These are phyloP conservation scores for Naumovozyma castellii DNA, from an alignment of 805 yeast species.

Conservation along the genomic window DNA sequence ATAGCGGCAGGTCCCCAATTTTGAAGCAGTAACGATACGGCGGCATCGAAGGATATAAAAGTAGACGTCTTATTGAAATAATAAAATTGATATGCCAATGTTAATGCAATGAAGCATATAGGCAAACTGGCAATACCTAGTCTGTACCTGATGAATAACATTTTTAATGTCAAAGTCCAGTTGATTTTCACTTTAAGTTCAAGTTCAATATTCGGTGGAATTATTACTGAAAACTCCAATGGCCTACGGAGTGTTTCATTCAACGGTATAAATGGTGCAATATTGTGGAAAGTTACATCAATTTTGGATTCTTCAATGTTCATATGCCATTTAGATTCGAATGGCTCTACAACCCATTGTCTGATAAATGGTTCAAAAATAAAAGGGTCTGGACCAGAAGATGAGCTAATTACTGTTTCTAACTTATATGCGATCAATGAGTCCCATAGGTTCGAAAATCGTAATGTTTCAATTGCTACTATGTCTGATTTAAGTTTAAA, in stretches of 20 bases:
- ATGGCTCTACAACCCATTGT: slow-evolving; percentile 55
- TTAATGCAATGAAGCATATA: slow-evolving; percentile 44
- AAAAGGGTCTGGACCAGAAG: slow-evolving; percentile 1
- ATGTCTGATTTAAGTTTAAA: neutral
- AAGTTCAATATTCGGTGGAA: slow-evolving; percentile 16
- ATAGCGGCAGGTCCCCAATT: slow-evolving; percentile 21
- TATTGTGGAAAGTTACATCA: slow-evolving; percentile 44
- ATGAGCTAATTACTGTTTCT: slow-evolving; percentile 5
- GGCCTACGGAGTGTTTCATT: slow-evolving; percentile 14
- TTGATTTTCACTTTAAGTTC: slow-evolving; percentile 14
- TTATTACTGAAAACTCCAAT: slow-evolving; percentile 14
- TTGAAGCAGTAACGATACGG: slow-evolving; percentile 33
- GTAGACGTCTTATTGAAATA: slow-evolving; percentile 31
- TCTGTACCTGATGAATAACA: slow-evolving; percentile 68
- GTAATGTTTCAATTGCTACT: slow-evolving; percentile 10
- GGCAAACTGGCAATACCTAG: slow-evolving; percentile 66
- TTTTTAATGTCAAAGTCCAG: slow-evolving; percentile 43
- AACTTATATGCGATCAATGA: slow-evolving; percentile 22
- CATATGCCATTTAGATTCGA: slow-evolving; percentile 74
- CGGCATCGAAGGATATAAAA: slow-evolving; percentile 39
- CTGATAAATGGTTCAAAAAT: slow-evolving; percentile 54
- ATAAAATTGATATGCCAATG: slow-evolving; percentile 46
- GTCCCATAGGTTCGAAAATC: slow-evolving; percentile 23
- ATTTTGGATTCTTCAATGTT: slow-evolving; percentile 35
- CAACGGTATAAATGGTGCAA: slow-evolving; percentile 58